Evolutionary conservation across 352 stramenopile genomes (phyloP), one percentile per base, ranked within the genome.

Genomic region (Pythium folliculosum): DNA sequence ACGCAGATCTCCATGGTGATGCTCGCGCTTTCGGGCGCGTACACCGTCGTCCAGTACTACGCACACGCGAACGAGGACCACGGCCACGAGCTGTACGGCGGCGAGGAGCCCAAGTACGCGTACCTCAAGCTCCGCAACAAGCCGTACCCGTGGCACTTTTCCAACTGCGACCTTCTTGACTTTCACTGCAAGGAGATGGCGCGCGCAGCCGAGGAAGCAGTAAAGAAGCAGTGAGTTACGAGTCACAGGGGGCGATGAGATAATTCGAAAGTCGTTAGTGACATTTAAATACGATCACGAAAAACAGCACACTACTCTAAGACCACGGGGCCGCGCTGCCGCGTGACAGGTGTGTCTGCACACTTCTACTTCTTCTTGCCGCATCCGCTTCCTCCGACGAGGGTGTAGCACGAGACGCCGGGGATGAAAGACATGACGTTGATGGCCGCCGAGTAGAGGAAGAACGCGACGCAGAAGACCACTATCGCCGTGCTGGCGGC

Each of bases 71-170:
- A 67, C 19, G 60, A 67, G 16, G 50, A 67, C 55, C 50, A 55
- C 49, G 58, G 48, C 22, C 61, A 72, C 47, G 48, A 75, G n/a
- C 17, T 72, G 12, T 55, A 60, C 25, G 38, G 72, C 47, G 56
- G 70, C 48, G 67, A 67, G 12, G 40, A 48, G 37, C 62, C 66
- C 17, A 53, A 61, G 40, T 77, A 72, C 40, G 27, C 67, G 16
- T 73, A 77, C 57, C 69, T 75, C 25, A 77, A 77, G 60, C 51
- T 77, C 60, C 71, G 71, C 53, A 77, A 67, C 66, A 77, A 77
- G 43, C 71, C 67, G 3, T 77, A 59, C 58, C 71, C 71, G 40
- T 77, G 71, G 71, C 52, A 77, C 35, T 71, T 67, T 32, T 77
- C 71, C 17, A 66, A 75, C 62, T 77, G 71, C 48, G 69, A 77